phyloP scores from a whole-genome alignment of 139 green algal genomes.

The Chlorella ohadii region DNA sequence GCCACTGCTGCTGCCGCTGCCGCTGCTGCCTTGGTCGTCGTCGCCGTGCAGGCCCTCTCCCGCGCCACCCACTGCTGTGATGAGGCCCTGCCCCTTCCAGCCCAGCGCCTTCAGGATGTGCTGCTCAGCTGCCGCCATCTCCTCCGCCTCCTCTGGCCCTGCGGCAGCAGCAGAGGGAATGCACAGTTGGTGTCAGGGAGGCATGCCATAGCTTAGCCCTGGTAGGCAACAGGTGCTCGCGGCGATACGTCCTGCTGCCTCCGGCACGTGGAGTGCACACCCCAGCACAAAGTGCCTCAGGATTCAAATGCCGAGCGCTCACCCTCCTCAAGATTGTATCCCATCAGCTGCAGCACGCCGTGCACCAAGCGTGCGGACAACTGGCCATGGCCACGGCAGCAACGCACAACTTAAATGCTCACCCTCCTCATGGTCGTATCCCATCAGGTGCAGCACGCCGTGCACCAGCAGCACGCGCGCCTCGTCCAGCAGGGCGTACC shows the following conservation, averaged over 20 bases:
- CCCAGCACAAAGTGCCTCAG: too few relatives aligned
- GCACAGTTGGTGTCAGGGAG: too few relatives aligned
- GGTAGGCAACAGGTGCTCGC: too few relatives aligned
- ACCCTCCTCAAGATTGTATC: neutral
- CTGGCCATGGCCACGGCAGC: too few relatives aligned
- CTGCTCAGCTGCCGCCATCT: conserved; percentile 81
- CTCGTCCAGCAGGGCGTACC: conserved; percentile 77
- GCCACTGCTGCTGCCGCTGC: neutral
- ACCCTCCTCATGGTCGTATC: conserved; percentile 91
- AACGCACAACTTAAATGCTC: too few relatives aligned
- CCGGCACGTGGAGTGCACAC: too few relatives aligned
- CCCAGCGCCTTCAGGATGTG: conserved; percentile 69
- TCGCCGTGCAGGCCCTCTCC: conserved; percentile 22
- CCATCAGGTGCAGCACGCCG: conserved; percentile 92
- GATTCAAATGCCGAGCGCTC: neutral
- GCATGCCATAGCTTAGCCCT: too few relatives aligned
- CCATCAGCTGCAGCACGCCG: neutral
- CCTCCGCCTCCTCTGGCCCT: conserved; percentile 52
- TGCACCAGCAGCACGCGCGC: conserved; percentile 93
- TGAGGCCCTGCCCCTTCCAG: conserved; percentile 83
- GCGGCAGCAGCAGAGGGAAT: neutral
- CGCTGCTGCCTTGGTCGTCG: neutral
- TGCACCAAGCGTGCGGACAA: too few relatives aligned
- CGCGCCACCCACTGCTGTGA: conserved; percentile 40
- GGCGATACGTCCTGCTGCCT: too few relatives aligned